These are phyloP conservation scores for Ustilago shanxiensis DNA, from an alignment of 1,284 basidiomycete species.

Conservation along the genomic window DNA sequence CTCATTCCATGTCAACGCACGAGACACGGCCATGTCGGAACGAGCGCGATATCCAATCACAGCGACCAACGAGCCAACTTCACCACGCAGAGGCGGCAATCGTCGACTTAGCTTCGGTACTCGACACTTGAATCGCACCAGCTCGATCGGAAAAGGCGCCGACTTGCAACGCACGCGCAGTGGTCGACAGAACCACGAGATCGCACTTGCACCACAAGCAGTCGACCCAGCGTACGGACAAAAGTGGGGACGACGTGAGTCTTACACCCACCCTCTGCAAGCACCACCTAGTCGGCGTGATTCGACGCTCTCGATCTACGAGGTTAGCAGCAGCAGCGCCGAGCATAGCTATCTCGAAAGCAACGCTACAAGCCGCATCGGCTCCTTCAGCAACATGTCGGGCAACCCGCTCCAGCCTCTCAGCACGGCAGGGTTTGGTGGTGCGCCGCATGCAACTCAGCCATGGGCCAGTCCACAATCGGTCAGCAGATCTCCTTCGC, in stretches of 20 bases:
- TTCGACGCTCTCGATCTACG: slow-evolving; percentile 31
- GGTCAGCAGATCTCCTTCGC: slow-evolving; percentile 27
- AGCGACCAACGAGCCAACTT: slow-evolving; percentile 19
- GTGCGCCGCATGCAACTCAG: slow-evolving; percentile 7
- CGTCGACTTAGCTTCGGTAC: slow-evolving; percentile 31
- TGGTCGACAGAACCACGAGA: slow-evolving; percentile 25
- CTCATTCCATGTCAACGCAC: slow-evolving; percentile 35
- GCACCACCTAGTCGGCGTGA: slow-evolving; percentile 18
- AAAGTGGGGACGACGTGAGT: slow-evolving; percentile 17
- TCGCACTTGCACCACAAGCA: slow-evolving; percentile 30
- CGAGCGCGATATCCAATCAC: slow-evolving; percentile 46
- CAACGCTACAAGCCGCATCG: slow-evolving; percentile 45
- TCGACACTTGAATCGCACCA: slow-evolving; percentile 27
- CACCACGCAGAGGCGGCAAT: slow-evolving; percentile 4
- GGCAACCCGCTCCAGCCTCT: slow-evolving; percentile 42
- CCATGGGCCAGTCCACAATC: slow-evolving; percentile 38
- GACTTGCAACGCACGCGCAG: slow-evolving; percentile 43
- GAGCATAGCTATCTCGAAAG: slow-evolving; percentile 38
- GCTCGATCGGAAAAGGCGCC: slow-evolving; percentile 44
- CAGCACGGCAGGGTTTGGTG: slow-evolving; percentile 17
- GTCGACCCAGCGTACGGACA: slow-evolving; percentile 32
- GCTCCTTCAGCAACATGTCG: slow-evolving; percentile 42
- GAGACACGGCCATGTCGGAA: slow-evolving; percentile 43
- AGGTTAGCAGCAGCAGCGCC: slow-evolving; percentile 42
- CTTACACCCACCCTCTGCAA: slow-evolving; percentile 34